These are phyloP conservation scores for Sporothrix phasma DNA, from an alignment of 2,329 filamentous ascomycete genomes.

Conservation along the genomic window DNA sequence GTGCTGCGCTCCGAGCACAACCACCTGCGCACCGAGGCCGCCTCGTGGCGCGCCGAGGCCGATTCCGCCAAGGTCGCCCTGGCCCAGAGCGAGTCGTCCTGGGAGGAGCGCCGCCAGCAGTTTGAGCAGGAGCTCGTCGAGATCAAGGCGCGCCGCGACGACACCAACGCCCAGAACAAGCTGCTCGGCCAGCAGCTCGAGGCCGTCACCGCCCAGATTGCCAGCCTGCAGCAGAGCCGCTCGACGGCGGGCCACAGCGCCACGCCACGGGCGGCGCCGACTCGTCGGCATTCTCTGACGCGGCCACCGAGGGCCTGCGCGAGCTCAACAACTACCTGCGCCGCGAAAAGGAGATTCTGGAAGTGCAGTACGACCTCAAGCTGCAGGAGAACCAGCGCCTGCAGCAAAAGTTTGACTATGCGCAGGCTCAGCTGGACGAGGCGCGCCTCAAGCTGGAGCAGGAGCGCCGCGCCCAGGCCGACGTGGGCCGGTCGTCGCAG, in stretches of 20 bases:
- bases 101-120: slow-evolving; percentile 69
- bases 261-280: too few relatives aligned
- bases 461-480: slow-evolving; percentile 67
- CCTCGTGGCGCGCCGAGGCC: slow-evolving; percentile 66
- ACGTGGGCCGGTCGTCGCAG: slow-evolving; percentile 61
- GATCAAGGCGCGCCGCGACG: slow-evolving; percentile 67
- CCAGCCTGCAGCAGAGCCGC: slow-evolving; percentile 67
- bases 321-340: slow-evolving; percentile 87
- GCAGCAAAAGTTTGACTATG: slow-evolving; percentile 81
- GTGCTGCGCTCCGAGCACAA: slow-evolving; percentile 71
- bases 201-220: slow-evolving; percentile 68
- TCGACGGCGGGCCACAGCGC: slow-evolving; percentile 26
- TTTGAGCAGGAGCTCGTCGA: slow-evolving; percentile 79
- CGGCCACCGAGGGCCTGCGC: slow-evolving; percentile 64
- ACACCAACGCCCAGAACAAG: slow-evolving; percentile 81
- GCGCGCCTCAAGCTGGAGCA: slow-evolving; percentile 81
- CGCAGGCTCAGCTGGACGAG: slow-evolving; percentile 81
- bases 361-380: slow-evolving; percentile 90
- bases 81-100: slow-evolving; percentile 73
- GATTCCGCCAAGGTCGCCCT: slow-evolving; percentile 76
- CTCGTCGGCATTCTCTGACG: slow-evolving; percentile 41
- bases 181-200: slow-evolving; percentile 85
- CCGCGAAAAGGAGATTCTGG: slow-evolving; percentile 93
- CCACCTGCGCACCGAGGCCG: slow-evolving; percentile 67
- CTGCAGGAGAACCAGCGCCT: slow-evolving; percentile 78